Percentiles rank a stretch among this genome's conserved stretches.
Evolutionary conservation across 768 basidiomycete genomes (phyloP).

Genomic region (Leucosporidium scottii): DNA sequence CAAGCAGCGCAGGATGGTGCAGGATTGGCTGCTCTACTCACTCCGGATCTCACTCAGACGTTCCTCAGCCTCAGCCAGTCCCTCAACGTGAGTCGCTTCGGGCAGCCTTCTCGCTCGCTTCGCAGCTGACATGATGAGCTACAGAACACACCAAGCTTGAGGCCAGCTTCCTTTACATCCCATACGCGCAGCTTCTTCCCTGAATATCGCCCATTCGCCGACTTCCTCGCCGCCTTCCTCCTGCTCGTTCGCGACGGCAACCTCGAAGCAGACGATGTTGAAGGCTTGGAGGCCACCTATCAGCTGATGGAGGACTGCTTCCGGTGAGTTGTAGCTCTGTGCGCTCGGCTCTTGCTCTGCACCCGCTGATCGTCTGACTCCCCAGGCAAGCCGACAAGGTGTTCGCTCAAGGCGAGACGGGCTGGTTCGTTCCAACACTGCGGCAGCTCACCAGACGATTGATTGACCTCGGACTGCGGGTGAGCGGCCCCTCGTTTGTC

Average conservation of each 20-base stretch:
- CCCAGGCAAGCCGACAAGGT: constrained; percentile 20
- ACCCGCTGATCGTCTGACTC: background rate
- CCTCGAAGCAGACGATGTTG: background rate
- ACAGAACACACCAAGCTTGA: background rate
- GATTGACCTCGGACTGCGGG: constrained; percentile 21
- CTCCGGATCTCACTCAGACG: background rate
- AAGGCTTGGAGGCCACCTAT: constrained; percentile 4
- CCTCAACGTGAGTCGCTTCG: constrained; percentile 3
- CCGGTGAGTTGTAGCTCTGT: constrained; percentile 19
- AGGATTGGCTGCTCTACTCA: background rate
- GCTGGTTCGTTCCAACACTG: constrained; percentile 33
- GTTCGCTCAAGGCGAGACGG: constrained; percentile 27
- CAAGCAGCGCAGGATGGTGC: too few species aligned
- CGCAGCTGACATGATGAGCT: background rate
- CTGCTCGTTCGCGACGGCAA: constrained; percentile 29
- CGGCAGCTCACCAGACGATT: constrained; percentile 20
- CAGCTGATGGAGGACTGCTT: constrained; percentile 27
- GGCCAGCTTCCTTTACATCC: constrained; percentile 11
- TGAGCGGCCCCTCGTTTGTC: constrained; percentile 1
- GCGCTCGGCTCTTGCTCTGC: background rate
- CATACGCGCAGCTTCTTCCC: constrained; percentile 19
- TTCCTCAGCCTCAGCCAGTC: constrained; percentile 3
- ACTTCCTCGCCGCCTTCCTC: constrained; percentile 32
- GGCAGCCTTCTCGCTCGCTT: background rate
- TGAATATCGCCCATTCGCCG: constrained; percentile 26